phyloP scores from a whole-genome alignment of 768 basidiomycete genomes.

The Dictyophora rubrovolvata region DNA sequence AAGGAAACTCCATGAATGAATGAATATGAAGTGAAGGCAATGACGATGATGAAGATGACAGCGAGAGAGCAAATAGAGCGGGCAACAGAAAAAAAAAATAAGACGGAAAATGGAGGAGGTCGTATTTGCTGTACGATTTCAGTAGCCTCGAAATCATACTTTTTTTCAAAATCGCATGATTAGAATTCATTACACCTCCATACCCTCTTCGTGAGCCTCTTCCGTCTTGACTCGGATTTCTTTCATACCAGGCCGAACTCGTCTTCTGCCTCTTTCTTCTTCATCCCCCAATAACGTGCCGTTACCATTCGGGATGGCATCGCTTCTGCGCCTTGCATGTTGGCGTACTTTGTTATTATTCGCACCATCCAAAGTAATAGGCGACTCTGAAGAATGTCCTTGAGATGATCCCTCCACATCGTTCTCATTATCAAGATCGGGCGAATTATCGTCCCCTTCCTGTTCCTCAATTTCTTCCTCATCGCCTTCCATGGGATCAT shows the following conservation, averaged over 20 bases:
- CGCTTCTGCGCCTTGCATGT: not conserved
- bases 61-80: not conserved
- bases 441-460: not conserved
- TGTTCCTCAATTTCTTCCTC: not conserved
- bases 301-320: not conserved
- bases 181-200: not conserved
- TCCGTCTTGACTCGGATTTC: not conserved
- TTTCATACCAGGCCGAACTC: not conserved
- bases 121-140: not conserved
- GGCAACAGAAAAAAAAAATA: not conserved
- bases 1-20: not conserved
- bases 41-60: not conserved
- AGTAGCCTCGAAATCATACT: not conserved
- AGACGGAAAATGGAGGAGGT: not conserved
- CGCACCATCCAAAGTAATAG: not conserved
- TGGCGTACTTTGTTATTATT: not conserved
- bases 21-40: not conserved
- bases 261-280: not conserved
- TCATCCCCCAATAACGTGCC: not conserved
- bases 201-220: not conserved
- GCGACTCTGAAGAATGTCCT: not conserved
- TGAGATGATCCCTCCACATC: not conserved
- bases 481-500: not conserved
- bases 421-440: not conserved
- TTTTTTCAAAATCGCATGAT: not conserved